Evolutionary conservation across 192 early-diverging fungal species (phyloP), one percentile per base, ranked within the genome.

Genomic region (Entomortierella lignicola): DNA sequence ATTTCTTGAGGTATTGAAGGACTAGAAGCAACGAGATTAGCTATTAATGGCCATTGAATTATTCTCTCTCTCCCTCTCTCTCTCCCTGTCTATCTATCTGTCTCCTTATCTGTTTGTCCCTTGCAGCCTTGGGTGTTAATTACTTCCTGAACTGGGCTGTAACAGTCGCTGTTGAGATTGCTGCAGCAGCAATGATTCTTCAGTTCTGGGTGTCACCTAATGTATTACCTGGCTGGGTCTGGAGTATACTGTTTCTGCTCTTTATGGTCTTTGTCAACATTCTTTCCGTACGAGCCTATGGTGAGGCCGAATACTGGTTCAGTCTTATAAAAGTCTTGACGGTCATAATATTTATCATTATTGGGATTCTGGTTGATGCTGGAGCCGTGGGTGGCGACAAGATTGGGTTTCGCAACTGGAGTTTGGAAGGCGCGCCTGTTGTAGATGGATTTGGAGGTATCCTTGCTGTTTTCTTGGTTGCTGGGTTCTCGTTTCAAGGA

Each of bases 231-330:
- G 48, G 60, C 37, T 73, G 66, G 66, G 71, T 85, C 6, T 88
- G 84, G 84, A 82, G 73, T 34, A 11, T 82, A 20, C 57, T 90
- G 8, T 85, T 92, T 50, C 75, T 96, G 18, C 23, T 86, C 2
- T 55, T 92, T 0, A 91, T 98, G 71, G 80, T 93, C 42, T 34
- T 72, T 31, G 80, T 98, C 26, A 95, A 98, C 71, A 68, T 90
- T 0, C 69, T 94, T 31, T 88, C 91, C 5, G 93, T 93, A 13
- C 84, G 83, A 52, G 90, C 92, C 21, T 98, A 94, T 86, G 96
- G 95, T 66, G 96, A 98, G 75, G 83, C 90, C 7, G 96, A 98
- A 80, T 98, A 94, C 72, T 92, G 91, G 92, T 89, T 98, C 70
- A 86, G 92, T 17, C 27, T 91, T 18, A 85, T 94, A 77, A 98